Evolutionary conservation across 495 filamentous ascomycete genomes (phyloP), one percentile per base, ranked within the genome.

Genomic region (Schizothecium vesticola): DNA sequence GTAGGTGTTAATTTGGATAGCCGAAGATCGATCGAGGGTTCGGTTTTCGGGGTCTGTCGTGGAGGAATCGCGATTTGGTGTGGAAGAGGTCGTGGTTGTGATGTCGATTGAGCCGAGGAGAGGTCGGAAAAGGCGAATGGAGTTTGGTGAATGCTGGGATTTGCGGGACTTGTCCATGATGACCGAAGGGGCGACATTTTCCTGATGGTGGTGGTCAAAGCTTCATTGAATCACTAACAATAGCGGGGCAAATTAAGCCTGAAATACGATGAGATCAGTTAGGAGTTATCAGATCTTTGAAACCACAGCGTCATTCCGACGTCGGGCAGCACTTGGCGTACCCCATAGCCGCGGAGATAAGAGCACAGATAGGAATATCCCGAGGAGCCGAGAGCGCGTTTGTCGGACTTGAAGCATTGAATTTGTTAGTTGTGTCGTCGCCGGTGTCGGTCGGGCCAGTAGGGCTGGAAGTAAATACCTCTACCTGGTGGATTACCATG

Each of bases 91-190:
- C 56, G 29, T 29, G 26, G 51, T 33, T 29, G 56, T 31, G 19
- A 65, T 61, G 67, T 57, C 56, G 56, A 56, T 67, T 63, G 69
- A 61, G 60, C 55, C 25, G 43, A 51, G 43, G 43, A n/a, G 43
- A 8, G n/a, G 43, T 51, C 43, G 43, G 43, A 43, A 43, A 43
- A 43, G 13, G 36, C 36, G 36, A 60, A 56, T 51, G 51, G 33
- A 65, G 62, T 66, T 65, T 66, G 56, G 56, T 63, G 66, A 70
- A 76, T 73, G 66, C 69, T 71, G 69, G 68, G 69, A 69, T 67
- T 66, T 73, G 75, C 75, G 75, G 74, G 71, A 76, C 75, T 77
- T 76, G 69, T 61, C 68, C 59, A 68, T 74, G 74, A 77, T 70
- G 74, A 70, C 71, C 66, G 56, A 72, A 73, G 75, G 26, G 75